Base-by-base conservation (phyloP, 192 early-diverging fungal genomes). In the Coemansia sp. region DNA sequence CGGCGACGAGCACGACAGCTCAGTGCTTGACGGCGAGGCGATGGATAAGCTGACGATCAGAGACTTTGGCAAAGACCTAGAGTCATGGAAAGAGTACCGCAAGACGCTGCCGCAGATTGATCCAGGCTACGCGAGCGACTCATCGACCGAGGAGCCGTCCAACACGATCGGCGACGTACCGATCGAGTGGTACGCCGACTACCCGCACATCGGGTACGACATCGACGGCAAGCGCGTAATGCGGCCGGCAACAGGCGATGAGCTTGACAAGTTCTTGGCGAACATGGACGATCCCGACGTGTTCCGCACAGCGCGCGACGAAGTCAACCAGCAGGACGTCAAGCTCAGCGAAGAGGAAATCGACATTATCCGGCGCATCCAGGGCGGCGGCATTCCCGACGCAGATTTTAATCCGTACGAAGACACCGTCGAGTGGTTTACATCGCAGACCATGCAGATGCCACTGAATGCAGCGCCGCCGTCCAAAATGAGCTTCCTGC, bases 91-190 rank as follows among this genome's bases (percentile, higher is more conserved):
- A 49, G 57, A 72, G 49, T 75, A 82, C 58, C 75, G 83, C 57
- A 73, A 85, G 64, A 83, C 79, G 32, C 85, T 87, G 47, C 92
- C 94, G 5, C 92, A 94, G 67, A 99, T 99, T 70, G 91, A 94
- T 25, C 83, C 95, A n/a, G 85, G 85, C 14, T 98, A 98, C 72
- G 94, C 93, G 59, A 91, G 88, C 70, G 97, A 99, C 67, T 87
- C 89, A 4, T 95, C 95, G 1, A 91, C 89, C 3, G 95, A 96
- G 70, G 94, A 97, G 65, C 84, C 87, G 1, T 72, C 73, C 15
- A 99, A 99, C 73, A 96, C 94, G 0, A 88, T 97, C 56, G 97
- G 97, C 57, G 94, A 97, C 60, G 86, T 99, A 35, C 95, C 97
- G 7, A 88, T 96, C 73, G 91, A 96, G 76, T 98, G 96, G 96